Conservation (phyloP, 352 stramenopile genomes). For the Phytophthora foliorum region DNA sequence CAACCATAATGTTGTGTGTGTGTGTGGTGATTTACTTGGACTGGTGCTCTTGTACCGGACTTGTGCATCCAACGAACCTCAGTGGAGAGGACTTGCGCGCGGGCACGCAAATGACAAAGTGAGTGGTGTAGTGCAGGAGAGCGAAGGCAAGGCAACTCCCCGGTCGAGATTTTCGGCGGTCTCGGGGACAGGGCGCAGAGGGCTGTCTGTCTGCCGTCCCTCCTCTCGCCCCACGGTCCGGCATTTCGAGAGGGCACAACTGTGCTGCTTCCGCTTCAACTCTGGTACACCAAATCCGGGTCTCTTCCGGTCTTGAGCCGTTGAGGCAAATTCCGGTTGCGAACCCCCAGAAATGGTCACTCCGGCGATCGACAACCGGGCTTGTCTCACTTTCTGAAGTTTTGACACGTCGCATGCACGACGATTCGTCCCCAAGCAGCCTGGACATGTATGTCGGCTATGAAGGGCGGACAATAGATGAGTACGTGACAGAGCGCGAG, state of each 20-base stretch:
- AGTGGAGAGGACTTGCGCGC: conserved; percentile 11
- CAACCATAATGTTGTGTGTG: conserved; percentile 16
- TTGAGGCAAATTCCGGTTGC: background rate
- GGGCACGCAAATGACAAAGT: conserved; percentile 34
- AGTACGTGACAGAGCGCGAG: conserved; percentile 13
- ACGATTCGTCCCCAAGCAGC: conserved; percentile 25
- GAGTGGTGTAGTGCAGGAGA: conserved; percentile 6
- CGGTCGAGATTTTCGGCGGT: conserved; percentile 20
- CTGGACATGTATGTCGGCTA: background rate
- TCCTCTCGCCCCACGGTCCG: conserved; percentile 8
- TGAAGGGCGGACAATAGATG: conserved; percentile 25
- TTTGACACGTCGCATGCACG: conserved; percentile 32
- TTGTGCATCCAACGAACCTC: conserved; percentile 12
- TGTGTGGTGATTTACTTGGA: conserved; percentile 1
- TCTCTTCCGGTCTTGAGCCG: background rate
- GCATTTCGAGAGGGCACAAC: conserved; percentile 8
- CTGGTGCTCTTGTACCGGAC: background rate
- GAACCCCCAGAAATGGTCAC: background rate
- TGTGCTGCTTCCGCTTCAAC: conserved; percentile 25
- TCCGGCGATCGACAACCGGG: conserved; percentile 7
- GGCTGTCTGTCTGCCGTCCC: conserved; percentile 24
- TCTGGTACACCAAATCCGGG: conserved; percentile 5
- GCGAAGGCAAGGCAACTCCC: too few relatives aligned
- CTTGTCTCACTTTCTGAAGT: conserved; percentile 41
- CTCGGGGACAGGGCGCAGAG: conserved; percentile 6